Base-by-base conservation (phyloP, 257 asterid species). In the Jaltomata sinuosa region DNA sequence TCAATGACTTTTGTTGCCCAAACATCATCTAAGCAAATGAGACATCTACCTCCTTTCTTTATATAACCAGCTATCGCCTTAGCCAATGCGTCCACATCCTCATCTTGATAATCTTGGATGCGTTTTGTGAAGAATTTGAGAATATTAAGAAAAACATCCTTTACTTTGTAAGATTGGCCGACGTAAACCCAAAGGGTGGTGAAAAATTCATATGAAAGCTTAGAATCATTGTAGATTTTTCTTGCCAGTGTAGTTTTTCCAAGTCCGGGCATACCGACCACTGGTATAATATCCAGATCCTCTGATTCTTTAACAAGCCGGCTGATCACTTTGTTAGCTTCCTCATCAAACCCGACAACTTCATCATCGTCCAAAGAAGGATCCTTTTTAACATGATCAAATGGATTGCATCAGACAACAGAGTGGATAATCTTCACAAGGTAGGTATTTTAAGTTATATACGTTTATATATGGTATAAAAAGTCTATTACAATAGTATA, bases 221-320 rank as follows among this genome's bases (percentile, higher is more conserved):
- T 9, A 55, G 85, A 64, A 83, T 87, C 84, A 34, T 57, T 81
- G 5, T 45, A 87, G 14, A 90, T 52, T 84, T n/a, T n/a, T 14
- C 83, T 88, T 3, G 90, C 90, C 64, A 88, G 71, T 14, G 89
- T 87, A 4, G 90, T 85, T 87, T 90, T 90, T 11, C 89, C 92
- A 10, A 90, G 90, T 15, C 92, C 91, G 0, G 91, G 80, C 91
- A 88, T 82, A 1, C 91, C 92, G 52, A 87, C 86, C 22, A 88
- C 83, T 16, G 91, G 78, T 74, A 87, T 47, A 55, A 88, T 87
- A 31, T 85, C 90, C 0, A 88, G 52, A 8, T 82, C 80, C 19
- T 29, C 27, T 0, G 83, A 40, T 68, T 79, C 85, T 81, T 54
- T 81, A 16, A 5, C 42, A n/a, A n/a, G n/a, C n/a, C n/a, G n/a